Conservation (phyloP, 2,329 filamentous ascomycete species). For the Exophiala spinifera region DNA sequence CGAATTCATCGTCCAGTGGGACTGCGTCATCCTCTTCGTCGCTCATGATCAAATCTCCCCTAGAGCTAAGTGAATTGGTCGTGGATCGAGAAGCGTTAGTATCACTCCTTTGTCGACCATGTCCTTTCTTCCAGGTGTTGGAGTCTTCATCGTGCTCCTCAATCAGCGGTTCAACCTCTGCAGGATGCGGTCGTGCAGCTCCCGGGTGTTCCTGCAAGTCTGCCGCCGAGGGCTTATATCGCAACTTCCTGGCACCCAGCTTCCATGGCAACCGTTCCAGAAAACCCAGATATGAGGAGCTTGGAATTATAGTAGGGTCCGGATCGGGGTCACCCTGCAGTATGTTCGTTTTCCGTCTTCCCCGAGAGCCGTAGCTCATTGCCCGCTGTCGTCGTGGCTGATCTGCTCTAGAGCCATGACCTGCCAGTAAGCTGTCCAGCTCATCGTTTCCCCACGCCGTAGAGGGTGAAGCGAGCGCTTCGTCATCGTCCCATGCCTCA, state of each 20-base stretch:
- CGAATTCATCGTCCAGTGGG: slow-evolving; percentile 89
- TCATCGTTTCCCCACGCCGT: slow-evolving; percentile 80
- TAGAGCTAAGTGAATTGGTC: slow-evolving; percentile 78
- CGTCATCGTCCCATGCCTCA: slow-evolving; percentile 84
- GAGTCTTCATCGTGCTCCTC: slow-evolving; percentile 54
- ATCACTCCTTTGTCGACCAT: slow-evolving; percentile 65
- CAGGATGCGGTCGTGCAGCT: slow-evolving; percentile 41
- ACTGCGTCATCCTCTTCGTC: slow-evolving; percentile 92
- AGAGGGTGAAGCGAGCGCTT: slow-evolving; percentile 49
- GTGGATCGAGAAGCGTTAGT: slow-evolving; percentile 79
- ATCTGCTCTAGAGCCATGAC: slow-evolving; percentile 46
- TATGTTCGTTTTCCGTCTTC: slow-evolving; percentile 40
- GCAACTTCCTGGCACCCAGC: slow-evolving; percentile 70
- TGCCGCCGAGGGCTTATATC: slow-evolving; percentile 87
- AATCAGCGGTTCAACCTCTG: slow-evolving; percentile 70
- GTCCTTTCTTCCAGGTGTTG: slow-evolving; percentile 34
- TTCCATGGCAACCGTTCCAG: slow-evolving; percentile 80
- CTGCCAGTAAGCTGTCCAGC: slow-evolving; percentile 76
- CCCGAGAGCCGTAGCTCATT: slow-evolving; percentile 85
- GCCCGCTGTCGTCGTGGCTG: slow-evolving; percentile 71
- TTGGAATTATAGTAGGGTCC: slow-evolving; percentile 87
- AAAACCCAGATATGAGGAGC: slow-evolving; percentile 81
- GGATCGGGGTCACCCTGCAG: slow-evolving; percentile 57
- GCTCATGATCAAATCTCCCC: slow-evolving; percentile 87
- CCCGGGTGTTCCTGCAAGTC: slow-evolving; percentile 85